A percentile compares a stretch with the other conserved stretches of the same genome.
These are phyloP conservation scores for Boechera divaricarpa DNA, from an alignment of 345 rosid genomes.

Conservation along the genomic window DNA sequence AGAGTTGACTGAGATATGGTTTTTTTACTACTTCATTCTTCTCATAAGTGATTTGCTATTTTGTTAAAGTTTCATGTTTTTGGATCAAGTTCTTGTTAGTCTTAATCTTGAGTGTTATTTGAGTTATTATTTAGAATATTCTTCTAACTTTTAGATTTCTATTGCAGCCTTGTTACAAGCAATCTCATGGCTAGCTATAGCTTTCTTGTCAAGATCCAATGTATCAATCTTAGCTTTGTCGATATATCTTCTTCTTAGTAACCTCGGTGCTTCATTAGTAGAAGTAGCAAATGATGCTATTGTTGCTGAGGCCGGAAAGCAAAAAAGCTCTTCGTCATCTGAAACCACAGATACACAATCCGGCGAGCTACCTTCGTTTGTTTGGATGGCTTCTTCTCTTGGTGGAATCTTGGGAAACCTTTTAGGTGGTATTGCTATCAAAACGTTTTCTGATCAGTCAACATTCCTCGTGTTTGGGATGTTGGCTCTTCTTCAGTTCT, in stretches of 20 bases:
- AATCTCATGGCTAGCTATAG: slow-evolving; percentile 78
- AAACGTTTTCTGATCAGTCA: slow-evolving; percentile 51
- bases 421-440: slow-evolving; percentile 71
- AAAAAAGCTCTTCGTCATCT: slow-evolving; percentile 5
- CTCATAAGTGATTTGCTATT: too few relatives aligned
- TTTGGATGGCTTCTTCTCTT: slow-evolving; percentile 75
- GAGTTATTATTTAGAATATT: not conserved
- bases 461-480: slow-evolving; percentile 68
- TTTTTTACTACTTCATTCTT: too few relatives aligned
- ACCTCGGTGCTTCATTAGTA: slow-evolving; percentile 84
- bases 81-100: not conserved
- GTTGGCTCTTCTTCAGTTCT: slow-evolving; percentile 59
- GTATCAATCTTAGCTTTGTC: slow-evolving; percentile 60
- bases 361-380: slow-evolving; percentile 80
- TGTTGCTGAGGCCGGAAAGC: slow-evolving; percentile 78
- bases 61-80: not conserved
- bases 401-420: slow-evolving; percentile 95
- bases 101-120: not conserved
- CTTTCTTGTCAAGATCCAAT: slow-evolving; percentile 61
- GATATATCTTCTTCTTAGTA: slow-evolving; percentile 72
- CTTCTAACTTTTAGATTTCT: not conserved
- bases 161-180: slow-evolving; percentile 85
- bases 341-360: slow-evolving; percentile 40
- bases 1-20: not conserved
- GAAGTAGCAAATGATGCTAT: slow-evolving; percentile 98